Percentiles rank a stretch among this genome's conserved stretches.
Evolutionary conservation across 371 early-diverging fungal species (phyloP).

Genomic region (Encephalitozoon romaleae): DNA sequence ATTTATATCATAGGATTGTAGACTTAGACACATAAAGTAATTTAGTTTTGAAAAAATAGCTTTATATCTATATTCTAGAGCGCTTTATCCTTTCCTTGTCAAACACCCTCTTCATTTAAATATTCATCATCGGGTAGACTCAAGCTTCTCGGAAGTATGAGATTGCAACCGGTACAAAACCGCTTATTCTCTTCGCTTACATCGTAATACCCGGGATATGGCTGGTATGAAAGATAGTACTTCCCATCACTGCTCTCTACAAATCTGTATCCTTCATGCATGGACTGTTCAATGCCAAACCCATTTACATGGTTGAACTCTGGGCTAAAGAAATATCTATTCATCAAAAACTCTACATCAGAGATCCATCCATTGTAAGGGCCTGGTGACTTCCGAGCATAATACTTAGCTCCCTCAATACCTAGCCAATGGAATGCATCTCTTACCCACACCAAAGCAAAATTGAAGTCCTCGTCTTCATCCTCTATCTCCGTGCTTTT

Average conservation of each 20-base stretch:
- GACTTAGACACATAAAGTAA: too few relatives aligned
- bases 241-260: neutral
- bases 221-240: neutral
- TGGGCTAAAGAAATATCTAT: conserved; percentile 1
- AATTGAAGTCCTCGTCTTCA: conserved; percentile 10
- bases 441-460: neutral
- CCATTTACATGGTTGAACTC: conserved; percentile 12
- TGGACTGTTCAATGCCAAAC: neutral
- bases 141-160: neutral
- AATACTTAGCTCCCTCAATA: neutral
- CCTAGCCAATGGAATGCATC: conserved; percentile 5
- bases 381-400: neutral
- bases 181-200: neutral
- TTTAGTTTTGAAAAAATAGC: too few relatives aligned
- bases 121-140: neutral
- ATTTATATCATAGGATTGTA: too few relatives aligned
- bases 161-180: neutral
- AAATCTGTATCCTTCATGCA: neutral
- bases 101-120: neutral
- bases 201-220: conserved; percentile 1
- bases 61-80: neutral
- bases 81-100: neutral
- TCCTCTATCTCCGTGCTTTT: neutral
- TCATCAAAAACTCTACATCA: conserved; percentile 5
- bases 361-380: neutral